A percentile compares a stretch with the other conserved stretches of the same genome.
Conservation (phyloP, 805 yeast species). For the Priceomyces carsonii region DNA sequence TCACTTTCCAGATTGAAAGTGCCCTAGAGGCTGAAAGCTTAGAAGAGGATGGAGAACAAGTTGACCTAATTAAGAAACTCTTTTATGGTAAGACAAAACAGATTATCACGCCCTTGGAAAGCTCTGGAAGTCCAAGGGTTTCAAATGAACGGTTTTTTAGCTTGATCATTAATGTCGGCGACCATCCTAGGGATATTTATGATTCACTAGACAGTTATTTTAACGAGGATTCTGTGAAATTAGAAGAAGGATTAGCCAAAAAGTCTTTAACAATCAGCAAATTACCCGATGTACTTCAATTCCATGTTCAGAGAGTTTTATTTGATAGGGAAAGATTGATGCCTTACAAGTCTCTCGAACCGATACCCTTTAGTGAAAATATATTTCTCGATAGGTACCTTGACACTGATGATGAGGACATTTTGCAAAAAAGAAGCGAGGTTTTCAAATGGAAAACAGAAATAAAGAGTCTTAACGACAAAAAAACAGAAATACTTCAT, state of each 20-base stretch:
- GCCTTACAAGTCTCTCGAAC: conserved; percentile 81
- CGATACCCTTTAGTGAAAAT: conserved; percentile 74
- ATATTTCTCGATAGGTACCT: conserved; percentile 87
- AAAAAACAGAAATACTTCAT: conserved; percentile 42
- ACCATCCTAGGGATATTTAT: conserved; percentile 84
- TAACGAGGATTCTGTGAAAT: conserved; percentile 65
- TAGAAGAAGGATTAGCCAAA: conserved; percentile 73
- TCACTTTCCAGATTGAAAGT: conserved; percentile 85
- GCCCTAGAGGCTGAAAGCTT: conserved; percentile 68
- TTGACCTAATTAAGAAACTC: conserved; percentile 73
- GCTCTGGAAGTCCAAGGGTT: conserved; percentile 28
- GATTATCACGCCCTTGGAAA: conserved; percentile 54
- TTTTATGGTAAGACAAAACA: conserved; percentile 89
- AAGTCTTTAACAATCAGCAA: conserved; percentile 70
- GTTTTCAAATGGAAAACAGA: conserved; percentile 64
- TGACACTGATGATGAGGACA: conserved; percentile 60
- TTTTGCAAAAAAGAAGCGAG: conserved; percentile 55
- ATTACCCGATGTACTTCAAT: conserved; percentile 80
- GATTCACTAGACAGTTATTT: conserved; percentile 88
- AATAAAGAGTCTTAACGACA: conserved; percentile 42
- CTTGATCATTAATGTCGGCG: conserved; percentile 81
- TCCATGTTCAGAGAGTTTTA: conserved; percentile 92
- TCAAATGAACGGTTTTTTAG: conserved; percentile 74
- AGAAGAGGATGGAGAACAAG: conserved; percentile 74
- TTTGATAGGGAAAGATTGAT: conserved; percentile 72